phyloP scores from a whole-genome alignment of 257 asterid species.

The Przewalskia tangutica region DNA sequence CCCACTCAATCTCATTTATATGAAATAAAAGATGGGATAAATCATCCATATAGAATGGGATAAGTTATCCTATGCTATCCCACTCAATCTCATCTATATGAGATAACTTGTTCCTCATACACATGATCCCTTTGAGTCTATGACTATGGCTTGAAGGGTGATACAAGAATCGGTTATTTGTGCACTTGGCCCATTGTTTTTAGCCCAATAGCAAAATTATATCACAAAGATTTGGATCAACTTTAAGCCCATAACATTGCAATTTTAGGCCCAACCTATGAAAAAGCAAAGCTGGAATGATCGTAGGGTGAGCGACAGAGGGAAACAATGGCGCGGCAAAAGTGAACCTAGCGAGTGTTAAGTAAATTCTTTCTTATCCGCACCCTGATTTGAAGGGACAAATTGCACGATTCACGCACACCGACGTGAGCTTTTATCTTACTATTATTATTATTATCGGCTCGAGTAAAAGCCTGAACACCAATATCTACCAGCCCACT shows the following conservation, averaged over 20 bases:
- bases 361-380: not conserved
- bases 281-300: not conserved
- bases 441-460: not conserved
- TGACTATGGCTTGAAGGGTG: too few species aligned
- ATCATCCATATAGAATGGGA: too few species aligned
- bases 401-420: too few species aligned
- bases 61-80: too few species aligned
- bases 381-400: not conserved
- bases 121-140: too few species aligned
- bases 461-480: not conserved
- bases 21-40: too few species aligned
- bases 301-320: not conserved
- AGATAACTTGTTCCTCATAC: too few species aligned
- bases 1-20: too few species aligned
- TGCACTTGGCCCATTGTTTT: too few species aligned
- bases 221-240: not conserved
- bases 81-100: too few species aligned
- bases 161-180: too few species aligned
- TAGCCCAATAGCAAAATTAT: not conserved
- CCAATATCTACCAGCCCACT: not conserved
- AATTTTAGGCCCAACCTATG: not conserved
- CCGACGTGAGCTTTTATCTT: not conserved
- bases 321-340: slow-evolving; percentile 6
- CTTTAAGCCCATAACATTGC: not conserved
- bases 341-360: not conserved